Evolutionary conservation across 352 stramenopile genomes (phyloP).

Genomic region (Pythium oligandrum): DNA sequence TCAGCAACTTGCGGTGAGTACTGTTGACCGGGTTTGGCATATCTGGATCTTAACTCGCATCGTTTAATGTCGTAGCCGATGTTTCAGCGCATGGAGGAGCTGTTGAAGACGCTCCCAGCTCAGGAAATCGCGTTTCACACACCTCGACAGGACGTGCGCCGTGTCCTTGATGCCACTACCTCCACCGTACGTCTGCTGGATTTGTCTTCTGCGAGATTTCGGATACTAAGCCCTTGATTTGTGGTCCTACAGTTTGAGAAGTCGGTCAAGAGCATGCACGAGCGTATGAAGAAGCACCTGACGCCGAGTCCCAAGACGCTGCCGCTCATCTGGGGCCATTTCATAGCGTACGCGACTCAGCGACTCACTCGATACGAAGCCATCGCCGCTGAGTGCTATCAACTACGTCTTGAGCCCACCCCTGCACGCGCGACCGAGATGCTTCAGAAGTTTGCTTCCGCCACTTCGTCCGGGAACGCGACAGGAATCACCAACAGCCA

Average conservation of each 20-base stretch:
- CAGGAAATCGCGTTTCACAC: slow-evolving; percentile 68
- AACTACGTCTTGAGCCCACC: slow-evolving; percentile 47
- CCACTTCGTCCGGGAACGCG: not conserved
- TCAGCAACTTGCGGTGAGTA: slow-evolving; percentile 31
- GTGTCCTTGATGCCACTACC: slow-evolving; percentile 35
- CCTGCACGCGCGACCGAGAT: slow-evolving; percentile 35
- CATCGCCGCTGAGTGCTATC: slow-evolving; percentile 54
- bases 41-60: too few relatives aligned
- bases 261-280: slow-evolving; percentile 58
- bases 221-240: not conserved
- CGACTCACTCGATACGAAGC: slow-evolving; percentile 42
- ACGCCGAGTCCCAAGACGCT: slow-evolving; percentile 41
- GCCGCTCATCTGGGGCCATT: slow-evolving; percentile 46
- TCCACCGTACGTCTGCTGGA: slow-evolving; percentile 23
- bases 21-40: too few relatives aligned
- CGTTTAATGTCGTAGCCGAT: slow-evolving; percentile 16
- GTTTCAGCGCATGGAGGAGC: slow-evolving; percentile 44
- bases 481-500: slow-evolving; percentile 7
- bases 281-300: slow-evolving; percentile 76
- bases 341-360: slow-evolving; percentile 34
- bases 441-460: slow-evolving; percentile 36
- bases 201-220: not conserved
- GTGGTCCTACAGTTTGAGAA: slow-evolving; percentile 48
- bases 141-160: slow-evolving; percentile 52
- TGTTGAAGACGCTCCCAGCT: slow-evolving; percentile 48